phyloP scores from a whole-genome alignment of 2,329 filamentous ascomycete genomes.

The Hypoxylon sp. region DNA sequence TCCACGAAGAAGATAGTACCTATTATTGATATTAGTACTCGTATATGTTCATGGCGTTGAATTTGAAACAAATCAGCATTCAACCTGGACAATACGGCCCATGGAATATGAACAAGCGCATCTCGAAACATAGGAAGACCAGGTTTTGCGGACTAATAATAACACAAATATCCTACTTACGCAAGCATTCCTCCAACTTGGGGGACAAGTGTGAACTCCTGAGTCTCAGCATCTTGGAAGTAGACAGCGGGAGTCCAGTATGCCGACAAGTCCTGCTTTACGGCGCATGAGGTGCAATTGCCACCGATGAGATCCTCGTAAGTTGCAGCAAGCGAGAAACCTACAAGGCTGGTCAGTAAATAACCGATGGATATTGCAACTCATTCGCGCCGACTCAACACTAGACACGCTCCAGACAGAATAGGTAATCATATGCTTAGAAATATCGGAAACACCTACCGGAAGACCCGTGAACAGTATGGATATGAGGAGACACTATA shows the following conservation, averaged over 20 bases:
- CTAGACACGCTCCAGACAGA: not conserved
- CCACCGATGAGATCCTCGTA: conserved; percentile 71
- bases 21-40: conserved; percentile 55
- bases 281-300: conserved; percentile 84
- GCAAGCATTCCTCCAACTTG: conserved; percentile 88
- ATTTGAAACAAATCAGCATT: not conserved
- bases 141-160: not conserved
- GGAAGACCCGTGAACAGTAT: conserved; percentile 81
- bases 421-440: not conserved
- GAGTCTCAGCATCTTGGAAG: conserved; percentile 77
- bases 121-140: not conserved
- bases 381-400: not conserved
- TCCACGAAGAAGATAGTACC: conserved; percentile 85
- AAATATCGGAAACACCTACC: conserved; percentile 68
- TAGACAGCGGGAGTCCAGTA: conserved; percentile 89
- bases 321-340: conserved; percentile 72
- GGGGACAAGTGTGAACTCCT: conserved; percentile 76
- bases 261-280: conserved; percentile 85
- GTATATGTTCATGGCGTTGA: not conserved
- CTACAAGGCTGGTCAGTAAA: conserved; percentile 59
- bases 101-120: not conserved
- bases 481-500: conserved; percentile 73
- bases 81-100: not conserved
- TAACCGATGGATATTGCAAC: not conserved
- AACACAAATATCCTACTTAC: conserved; percentile 66